Conservation (phyloP, 176 grass and related monocot species). For the Chloris gayana region DNA sequence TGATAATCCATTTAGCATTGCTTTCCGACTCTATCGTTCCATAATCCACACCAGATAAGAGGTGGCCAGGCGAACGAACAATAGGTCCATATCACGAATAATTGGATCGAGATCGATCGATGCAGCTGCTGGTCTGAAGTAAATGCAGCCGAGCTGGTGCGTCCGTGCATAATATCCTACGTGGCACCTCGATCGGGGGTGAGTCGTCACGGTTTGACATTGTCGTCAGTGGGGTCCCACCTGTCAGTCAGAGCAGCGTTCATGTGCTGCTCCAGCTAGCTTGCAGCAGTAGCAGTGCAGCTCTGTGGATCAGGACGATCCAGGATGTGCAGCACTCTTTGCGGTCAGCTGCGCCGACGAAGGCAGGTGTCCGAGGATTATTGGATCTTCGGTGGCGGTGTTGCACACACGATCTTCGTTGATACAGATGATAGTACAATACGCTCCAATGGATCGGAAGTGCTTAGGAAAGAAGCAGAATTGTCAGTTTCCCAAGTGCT, state of each 20-base stretch:
- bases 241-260: background rate
- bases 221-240: background rate
- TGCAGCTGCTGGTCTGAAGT: background rate
- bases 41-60: too few relatives aligned
- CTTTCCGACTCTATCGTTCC: too few relatives aligned
- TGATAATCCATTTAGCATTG: too few relatives aligned
- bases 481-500: too few relatives aligned
- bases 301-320: background rate
- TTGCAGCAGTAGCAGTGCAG: background rate
- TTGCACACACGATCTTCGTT: too few relatives aligned
- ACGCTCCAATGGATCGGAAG: too few relatives aligned
- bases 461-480: too few relatives aligned
- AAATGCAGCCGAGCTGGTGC: slow-evolving; percentile 26
- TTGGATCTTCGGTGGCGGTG: background rate
- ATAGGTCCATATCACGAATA: background rate
- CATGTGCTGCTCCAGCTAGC: background rate
- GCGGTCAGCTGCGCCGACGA: background rate
- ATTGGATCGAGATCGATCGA: background rate
- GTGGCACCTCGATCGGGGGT: background rate
- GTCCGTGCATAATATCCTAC: background rate
- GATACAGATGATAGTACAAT: too few relatives aligned
- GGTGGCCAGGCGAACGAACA: background rate
- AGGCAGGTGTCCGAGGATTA: background rate
- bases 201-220: background rate
- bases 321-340: too few relatives aligned